Evolutionary conservation across 345 rosid genomes (phyloP).

Genomic region (Microthlaspi erraticum): DNA sequence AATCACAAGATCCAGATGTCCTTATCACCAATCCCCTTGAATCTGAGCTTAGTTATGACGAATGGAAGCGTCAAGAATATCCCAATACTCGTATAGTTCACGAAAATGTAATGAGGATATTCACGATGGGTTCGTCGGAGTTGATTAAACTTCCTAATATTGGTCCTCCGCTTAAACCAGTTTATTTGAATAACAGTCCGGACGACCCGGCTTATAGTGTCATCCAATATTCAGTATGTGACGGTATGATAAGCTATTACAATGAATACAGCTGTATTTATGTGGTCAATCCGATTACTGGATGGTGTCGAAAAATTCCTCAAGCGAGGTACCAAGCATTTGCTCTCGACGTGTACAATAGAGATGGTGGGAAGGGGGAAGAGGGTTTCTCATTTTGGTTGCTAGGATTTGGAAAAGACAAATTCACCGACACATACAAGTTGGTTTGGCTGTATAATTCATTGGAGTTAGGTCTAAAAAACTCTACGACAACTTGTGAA

Average conservation of each 20-base stretch:
- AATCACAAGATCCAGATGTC: background rate
- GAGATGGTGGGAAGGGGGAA: background rate
- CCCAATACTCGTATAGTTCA: no score
- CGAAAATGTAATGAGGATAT: background rate
- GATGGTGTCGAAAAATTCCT: background rate
- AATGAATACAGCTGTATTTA: no score
- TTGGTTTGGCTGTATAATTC: constrained; percentile 12
- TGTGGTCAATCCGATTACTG: no score
- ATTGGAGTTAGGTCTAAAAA: background rate
- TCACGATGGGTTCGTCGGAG: background rate
- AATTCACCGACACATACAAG: background rate
- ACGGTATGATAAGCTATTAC: no score
- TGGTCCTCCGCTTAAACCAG: background rate
- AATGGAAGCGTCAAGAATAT: no score
- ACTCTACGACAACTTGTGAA: background rate
- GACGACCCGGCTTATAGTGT: no score
- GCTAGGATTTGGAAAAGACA: constrained; percentile 14
- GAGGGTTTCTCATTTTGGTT: background rate
- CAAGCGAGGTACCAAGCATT: background rate
- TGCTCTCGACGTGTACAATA: background rate
- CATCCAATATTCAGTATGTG: no score
- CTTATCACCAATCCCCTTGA: background rate
- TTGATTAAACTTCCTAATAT: constrained; percentile 1
- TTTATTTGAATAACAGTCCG: background rate
- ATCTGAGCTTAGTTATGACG: background rate